Percentiles rank a stretch among this genome's conserved stretches.
Evolutionary conservation across 768 basidiomycete species (phyloP).

Genomic region (Boletus coccyginus): DNA sequence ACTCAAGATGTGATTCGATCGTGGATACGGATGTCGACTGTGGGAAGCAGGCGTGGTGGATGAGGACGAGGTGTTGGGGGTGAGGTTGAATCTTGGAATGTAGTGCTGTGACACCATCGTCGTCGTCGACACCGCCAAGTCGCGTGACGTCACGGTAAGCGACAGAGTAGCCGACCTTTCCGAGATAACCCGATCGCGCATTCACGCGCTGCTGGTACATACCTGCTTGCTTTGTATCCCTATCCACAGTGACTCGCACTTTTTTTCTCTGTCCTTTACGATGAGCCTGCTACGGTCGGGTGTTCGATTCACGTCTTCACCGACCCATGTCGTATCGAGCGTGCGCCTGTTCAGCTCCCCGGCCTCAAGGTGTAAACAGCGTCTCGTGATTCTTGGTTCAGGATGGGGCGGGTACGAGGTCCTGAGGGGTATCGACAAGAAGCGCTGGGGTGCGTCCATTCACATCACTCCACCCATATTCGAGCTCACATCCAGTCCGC

Average conservation of each 20-base stretch:
- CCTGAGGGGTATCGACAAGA: slow-evolving; percentile 64
- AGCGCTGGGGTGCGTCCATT: slow-evolving; percentile 56
- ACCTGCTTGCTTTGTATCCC: not conserved
- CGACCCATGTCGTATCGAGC: not conserved
- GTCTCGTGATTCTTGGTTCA: slow-evolving; percentile 68
- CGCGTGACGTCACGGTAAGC: slow-evolving; percentile 1
- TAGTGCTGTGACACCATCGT: slow-evolving; percentile 25
- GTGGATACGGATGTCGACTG: slow-evolving; percentile 14
- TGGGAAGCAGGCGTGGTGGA: slow-evolving; percentile 36
- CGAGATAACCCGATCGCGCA: slow-evolving; percentile 13
- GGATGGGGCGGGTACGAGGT: slow-evolving; percentile 81
- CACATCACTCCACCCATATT: not conserved
- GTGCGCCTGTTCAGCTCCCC: slow-evolving; percentile 41
- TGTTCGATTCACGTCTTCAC: slow-evolving; percentile 1
- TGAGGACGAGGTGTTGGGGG: slow-evolving; percentile 39
- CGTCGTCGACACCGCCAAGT: not conserved
- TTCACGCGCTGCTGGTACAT: not conserved
- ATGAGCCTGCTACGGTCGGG: slow-evolving; percentile 18
- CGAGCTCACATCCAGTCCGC: slow-evolving; percentile 2
- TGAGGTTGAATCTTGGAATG: slow-evolving; percentile 32
- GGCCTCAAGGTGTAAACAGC: slow-evolving; percentile 31
- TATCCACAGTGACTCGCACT: not conserved
- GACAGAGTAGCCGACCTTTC: not conserved
- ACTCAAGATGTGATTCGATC: slow-evolving; percentile 35
- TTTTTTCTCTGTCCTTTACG: not conserved